phyloP scores from a whole-genome alignment of 805 yeast species.

The Cyberlindnera americana region DNA sequence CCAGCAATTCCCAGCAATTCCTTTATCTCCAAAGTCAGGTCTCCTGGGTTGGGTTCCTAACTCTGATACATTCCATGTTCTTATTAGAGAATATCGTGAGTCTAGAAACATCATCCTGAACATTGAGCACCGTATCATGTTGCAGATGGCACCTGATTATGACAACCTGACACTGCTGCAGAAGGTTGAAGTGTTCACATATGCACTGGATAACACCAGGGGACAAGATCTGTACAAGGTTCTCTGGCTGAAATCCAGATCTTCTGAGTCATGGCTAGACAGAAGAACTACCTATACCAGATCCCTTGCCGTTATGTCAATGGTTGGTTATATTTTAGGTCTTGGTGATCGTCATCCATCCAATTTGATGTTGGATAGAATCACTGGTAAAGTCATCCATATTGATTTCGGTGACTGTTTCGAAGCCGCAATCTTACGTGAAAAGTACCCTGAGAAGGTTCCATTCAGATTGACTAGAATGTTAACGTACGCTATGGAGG shows the following conservation, averaged over 20 bases:
- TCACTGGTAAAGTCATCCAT: constrained; percentile 93
- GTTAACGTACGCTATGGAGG: constrained; percentile 98
- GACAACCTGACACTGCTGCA: constrained; percentile 85
- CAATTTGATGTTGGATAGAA: constrained; percentile 89
- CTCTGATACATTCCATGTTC: constrained; percentile 92
- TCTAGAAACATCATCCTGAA: constrained; percentile 84
- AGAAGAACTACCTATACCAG: constrained; percentile 95
- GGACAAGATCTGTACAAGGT: constrained; percentile 96
- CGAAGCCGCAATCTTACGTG: constrained; percentile 95
- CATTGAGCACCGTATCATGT: constrained; percentile 92
- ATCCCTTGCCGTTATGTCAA: constrained; percentile 96
- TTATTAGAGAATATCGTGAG: constrained; percentile 90
- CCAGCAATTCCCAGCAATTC: constrained; percentile 89
- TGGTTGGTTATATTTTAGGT: constrained; percentile 97
- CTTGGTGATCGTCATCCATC: constrained; percentile 98
- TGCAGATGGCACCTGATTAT: constrained; percentile 96
- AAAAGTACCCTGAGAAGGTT: constrained; percentile 96
- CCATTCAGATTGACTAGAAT: constrained; percentile 95
- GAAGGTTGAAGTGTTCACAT: constrained; percentile 94
- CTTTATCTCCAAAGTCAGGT: constrained; percentile 96
- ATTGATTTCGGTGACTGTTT: constrained; percentile 99
- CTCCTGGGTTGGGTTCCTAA: constrained; percentile 96
- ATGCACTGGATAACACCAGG: constrained; percentile 90
- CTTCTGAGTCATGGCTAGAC: constrained; percentile 97
- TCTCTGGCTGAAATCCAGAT: constrained; percentile 91